Conservation (phyloP, 768 basidiomycete species). For the Rubroboletus satanas region DNA sequence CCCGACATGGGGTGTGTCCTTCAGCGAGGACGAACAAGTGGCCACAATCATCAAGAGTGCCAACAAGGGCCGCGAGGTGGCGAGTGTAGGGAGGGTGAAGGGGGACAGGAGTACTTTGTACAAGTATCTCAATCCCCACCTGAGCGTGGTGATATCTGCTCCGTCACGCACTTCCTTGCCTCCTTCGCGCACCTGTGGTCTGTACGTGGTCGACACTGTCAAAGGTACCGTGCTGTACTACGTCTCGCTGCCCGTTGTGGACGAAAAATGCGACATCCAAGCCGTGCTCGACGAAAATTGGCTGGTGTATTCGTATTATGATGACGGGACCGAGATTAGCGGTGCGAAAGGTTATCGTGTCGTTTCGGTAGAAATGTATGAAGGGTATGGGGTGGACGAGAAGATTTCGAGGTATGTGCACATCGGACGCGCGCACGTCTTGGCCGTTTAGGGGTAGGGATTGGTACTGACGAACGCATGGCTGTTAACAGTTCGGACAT, state of each 20-base stretch:
- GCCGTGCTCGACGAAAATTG: constrained; percentile 82
- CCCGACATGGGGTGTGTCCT: constrained; percentile 61
- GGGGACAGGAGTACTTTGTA: constrained; percentile 88
- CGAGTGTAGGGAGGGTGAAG: constrained; percentile 78
- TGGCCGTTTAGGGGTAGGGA: constrained; percentile 14
- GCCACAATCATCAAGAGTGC: constrained; percentile 45
- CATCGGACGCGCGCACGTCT: background rate
- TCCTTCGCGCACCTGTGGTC: constrained; percentile 41
- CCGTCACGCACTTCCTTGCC: constrained; percentile 18
- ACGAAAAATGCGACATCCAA: constrained; percentile 58
- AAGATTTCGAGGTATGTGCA: constrained; percentile 64
- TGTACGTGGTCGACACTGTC: constrained; percentile 76
- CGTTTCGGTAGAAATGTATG: constrained; percentile 86
- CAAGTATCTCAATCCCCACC: constrained; percentile 88
- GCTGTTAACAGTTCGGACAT: constrained; percentile 43
- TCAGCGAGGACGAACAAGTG: constrained; percentile 58
- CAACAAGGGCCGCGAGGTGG: constrained; percentile 47
- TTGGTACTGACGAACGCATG: background rate
- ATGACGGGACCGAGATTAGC: constrained; percentile 46
- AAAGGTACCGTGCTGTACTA: constrained; percentile 78
- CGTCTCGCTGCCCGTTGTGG: constrained; percentile 45
- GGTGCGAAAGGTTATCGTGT: constrained; percentile 65
- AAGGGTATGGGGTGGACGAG: constrained; percentile 63
- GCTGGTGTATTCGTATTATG: constrained; percentile 86
- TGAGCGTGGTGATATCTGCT: constrained; percentile 63